phyloP scores from a whole-genome alignment of 2,329 filamentous ascomycete genomes.

The Trichoderma semiorbis region DNA sequence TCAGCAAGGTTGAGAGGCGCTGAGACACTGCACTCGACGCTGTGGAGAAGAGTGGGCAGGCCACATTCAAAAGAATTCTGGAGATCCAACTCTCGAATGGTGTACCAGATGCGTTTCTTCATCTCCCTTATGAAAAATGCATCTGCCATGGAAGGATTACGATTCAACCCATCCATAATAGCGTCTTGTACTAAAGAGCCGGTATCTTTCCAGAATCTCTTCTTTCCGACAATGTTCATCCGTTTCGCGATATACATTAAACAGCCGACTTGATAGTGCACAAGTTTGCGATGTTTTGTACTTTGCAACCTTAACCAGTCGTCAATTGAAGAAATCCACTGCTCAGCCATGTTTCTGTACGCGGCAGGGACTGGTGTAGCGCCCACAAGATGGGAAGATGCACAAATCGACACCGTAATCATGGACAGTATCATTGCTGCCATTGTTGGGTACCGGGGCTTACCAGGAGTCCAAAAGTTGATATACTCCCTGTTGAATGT shows the following conservation, averaged over 20 bases:
- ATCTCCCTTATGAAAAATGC: not conserved
- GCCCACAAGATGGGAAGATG: not conserved
- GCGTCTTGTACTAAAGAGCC: not conserved
- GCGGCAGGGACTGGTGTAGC: not conserved
- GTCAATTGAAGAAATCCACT: not conserved
- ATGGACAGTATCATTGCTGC: constrained; percentile 6
- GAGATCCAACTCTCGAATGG: constrained; percentile 3
- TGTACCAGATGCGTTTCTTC: constrained; percentile 10
- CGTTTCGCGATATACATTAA: not conserved
- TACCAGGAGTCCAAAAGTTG: constrained; percentile 8
- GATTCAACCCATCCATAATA: not conserved
- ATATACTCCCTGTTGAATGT: constrained; percentile 5
- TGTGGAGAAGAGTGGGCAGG: constrained; percentile 1
- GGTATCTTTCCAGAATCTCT: constrained; percentile 12
- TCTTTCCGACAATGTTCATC: constrained; percentile 1
- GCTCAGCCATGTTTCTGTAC: constrained; percentile 5
- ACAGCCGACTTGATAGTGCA: not conserved
- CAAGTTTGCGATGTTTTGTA: constrained; percentile 9
- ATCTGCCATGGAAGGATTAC: not conserved
- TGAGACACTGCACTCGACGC: not conserved
- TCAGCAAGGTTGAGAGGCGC: constrained; percentile 4
- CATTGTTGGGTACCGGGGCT: not conserved
- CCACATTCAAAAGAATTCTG: constrained; percentile 10
- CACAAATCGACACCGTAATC: not conserved
- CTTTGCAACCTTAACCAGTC: constrained; percentile 5